Percentiles rank a stretch among this genome's conserved stretches.
Evolutionary conservation across 106 monocot species (phyloP).

Genomic region (Allium fistulosum): DNA sequence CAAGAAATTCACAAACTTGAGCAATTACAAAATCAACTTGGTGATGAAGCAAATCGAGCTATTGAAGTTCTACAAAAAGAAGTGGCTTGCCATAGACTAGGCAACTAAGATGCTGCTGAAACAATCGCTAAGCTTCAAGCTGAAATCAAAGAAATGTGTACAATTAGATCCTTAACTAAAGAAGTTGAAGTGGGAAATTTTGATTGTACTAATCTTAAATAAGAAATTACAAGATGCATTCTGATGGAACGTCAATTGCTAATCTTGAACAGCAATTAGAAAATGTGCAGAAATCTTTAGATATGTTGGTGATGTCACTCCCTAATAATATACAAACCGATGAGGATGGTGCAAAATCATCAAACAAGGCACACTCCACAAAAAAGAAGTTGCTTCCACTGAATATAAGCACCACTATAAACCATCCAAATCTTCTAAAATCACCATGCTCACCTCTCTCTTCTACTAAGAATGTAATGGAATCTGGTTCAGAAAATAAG

Average conservation of each 20-base stretch:
- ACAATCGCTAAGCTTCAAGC: conserved; percentile 93
- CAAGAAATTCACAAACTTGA: conserved; percentile 94
- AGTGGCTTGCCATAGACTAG: conserved; percentile 78
- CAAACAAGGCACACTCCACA: conserved; percentile 21
- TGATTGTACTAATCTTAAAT: conserved; percentile 62
- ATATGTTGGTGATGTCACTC: conserved; percentile 80
- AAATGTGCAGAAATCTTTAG: conserved; percentile 89
- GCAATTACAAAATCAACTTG: conserved; percentile 80
- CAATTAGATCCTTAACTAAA: conserved; percentile 48
- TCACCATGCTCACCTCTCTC: conserved; percentile 86
- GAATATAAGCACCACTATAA: conserved; percentile 35
- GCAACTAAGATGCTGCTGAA: conserved; percentile 87
- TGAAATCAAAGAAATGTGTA: conserved; percentile 73
- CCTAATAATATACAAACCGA: conserved; percentile 28
- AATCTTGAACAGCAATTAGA: conserved; percentile 79
- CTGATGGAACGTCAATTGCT: conserved; percentile 74
- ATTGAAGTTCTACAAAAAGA: conserved; percentile 95
- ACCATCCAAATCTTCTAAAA: conserved; percentile 47
- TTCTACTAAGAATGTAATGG: conserved; percentile 35
- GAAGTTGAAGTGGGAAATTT: conserved; percentile 20
- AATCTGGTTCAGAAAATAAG: conserved; percentile 57
- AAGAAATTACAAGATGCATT: conserved; percentile 78
- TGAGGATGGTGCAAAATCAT: conserved; percentile 34
- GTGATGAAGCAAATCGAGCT: conserved; percentile 82
- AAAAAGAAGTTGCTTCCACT: conserved; percentile 66